These are phyloP conservation scores for Lolium multiflorum DNA, from an alignment of 176 grass and related monocot genomes.

Conservation along the genomic window DNA sequence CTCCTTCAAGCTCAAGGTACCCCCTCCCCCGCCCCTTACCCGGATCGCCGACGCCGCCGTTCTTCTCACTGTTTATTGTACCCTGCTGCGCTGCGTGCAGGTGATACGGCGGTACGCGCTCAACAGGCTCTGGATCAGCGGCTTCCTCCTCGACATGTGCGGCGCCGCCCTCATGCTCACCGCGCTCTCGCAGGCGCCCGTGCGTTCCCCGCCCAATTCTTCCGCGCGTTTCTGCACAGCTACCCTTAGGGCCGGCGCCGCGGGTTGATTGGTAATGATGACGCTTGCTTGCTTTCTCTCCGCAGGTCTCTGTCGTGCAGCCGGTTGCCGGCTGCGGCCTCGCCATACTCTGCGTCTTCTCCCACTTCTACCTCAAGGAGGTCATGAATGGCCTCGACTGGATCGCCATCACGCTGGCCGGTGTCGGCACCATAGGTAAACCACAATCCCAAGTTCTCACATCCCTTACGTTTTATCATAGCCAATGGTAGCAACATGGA, in stretches of 20 bases:
- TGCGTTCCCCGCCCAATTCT: constrained; percentile 14
- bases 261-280: not conserved
- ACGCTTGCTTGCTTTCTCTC: not conserved
- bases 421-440: constrained; percentile 92
- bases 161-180: constrained; percentile 86
- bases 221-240: not conserved
- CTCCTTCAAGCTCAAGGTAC: constrained; percentile 98
- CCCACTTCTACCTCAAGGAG: constrained; percentile 97
- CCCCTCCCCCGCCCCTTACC: not conserved
- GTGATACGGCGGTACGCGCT: constrained; percentile 84
- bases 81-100: constrained; percentile 34
- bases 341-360: constrained; percentile 92
- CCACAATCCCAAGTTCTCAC: not conserved
- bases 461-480: too few species aligned
- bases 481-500: too few species aligned
- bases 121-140: constrained; percentile 89
- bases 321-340: constrained; percentile 95
- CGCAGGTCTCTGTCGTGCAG: constrained; percentile 95
- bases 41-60: constrained; percentile 15
- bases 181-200: constrained; percentile 87
- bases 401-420: constrained; percentile 86
- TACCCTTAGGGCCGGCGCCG: not conserved
- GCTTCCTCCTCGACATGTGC: constrained; percentile 89
- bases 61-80: too few species aligned
- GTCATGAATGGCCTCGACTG: constrained; percentile 95